Conservation (phyloP, 208 protist species). For the Trypanosoma grayi region DNA sequence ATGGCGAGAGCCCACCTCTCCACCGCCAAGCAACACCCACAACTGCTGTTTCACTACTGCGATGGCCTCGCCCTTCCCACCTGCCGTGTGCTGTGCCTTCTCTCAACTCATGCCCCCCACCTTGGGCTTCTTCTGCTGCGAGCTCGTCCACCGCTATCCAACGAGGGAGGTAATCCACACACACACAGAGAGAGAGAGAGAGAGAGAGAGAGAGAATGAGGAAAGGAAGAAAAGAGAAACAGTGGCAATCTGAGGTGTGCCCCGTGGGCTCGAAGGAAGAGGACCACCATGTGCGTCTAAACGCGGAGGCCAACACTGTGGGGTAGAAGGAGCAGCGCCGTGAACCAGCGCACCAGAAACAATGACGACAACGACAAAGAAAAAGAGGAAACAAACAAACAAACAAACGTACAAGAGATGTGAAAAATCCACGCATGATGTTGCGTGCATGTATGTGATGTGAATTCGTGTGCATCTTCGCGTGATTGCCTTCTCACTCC, state of each 20-base stretch:
- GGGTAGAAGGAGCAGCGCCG: no score
- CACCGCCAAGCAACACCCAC: neutral
- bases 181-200: constrained; percentile 3
- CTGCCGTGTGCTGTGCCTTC: neutral
- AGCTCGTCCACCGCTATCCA: no score
- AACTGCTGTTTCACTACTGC: neutral
- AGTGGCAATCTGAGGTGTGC: no score
- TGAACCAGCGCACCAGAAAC: no score
- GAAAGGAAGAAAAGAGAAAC: neutral
- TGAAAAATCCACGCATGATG: neutral
- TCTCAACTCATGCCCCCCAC: no score
- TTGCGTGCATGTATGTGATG: neutral
- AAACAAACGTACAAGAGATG: constrained; percentile 6
- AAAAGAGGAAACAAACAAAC: constrained; percentile 4
- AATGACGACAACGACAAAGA: no score
- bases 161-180: no score
- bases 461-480: neutral
- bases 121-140: no score
- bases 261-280: no score
- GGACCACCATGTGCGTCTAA: no score
- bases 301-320: no score
- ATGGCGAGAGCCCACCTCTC: neutral
- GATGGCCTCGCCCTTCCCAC: neutral
- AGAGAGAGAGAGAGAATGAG: constrained; percentile 11
- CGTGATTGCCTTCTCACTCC: neutral